These are phyloP conservation scores for Melocanna baccifera DNA, from an alignment of 176 grass and related monocot genomes.

Conservation along the genomic window DNA sequence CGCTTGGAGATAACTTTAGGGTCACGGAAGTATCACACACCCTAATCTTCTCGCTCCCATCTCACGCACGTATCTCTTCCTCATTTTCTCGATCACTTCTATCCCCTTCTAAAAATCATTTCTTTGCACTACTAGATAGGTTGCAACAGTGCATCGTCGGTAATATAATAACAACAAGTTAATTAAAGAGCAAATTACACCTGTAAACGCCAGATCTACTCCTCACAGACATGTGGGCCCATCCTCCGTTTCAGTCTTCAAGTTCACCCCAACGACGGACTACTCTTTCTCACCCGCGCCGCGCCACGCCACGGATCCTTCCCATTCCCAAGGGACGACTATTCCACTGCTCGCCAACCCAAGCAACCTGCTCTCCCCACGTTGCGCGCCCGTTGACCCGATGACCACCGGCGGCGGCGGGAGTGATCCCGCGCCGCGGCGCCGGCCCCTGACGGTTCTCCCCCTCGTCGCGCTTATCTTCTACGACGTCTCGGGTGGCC, in stretches of 20 bases:
- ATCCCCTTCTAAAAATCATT: too few relatives aligned
- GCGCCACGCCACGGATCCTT: too few relatives aligned
- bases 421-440: background rate
- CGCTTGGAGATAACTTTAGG: too few relatives aligned
- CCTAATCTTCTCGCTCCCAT: too few relatives aligned
- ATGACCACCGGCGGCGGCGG: conserved; percentile 15
- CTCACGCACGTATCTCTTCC: too few relatives aligned
- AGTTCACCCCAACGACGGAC: background rate
- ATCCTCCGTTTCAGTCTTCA: background rate
- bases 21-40: too few relatives aligned
- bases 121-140: too few relatives aligned
- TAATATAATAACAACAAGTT: too few relatives aligned
- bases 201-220: too few relatives aligned
- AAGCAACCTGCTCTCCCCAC: background rate
- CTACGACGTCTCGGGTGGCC: conserved; percentile 92
- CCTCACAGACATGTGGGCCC: background rate
- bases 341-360: background rate
- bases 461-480: conserved; percentile 92
- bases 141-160: too few relatives aligned
- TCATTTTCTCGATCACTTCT: too few relatives aligned
- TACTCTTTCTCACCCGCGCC: background rate
- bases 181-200: too few relatives aligned
- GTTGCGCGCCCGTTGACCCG: conserved; percentile 14
- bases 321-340: background rate
- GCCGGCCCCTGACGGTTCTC: conserved; percentile 59